Percentiles rank a stretch among this genome's conserved stretches.
Conservation (phyloP, 768 basidiomycete species). For the Phylloporus arenicola region DNA sequence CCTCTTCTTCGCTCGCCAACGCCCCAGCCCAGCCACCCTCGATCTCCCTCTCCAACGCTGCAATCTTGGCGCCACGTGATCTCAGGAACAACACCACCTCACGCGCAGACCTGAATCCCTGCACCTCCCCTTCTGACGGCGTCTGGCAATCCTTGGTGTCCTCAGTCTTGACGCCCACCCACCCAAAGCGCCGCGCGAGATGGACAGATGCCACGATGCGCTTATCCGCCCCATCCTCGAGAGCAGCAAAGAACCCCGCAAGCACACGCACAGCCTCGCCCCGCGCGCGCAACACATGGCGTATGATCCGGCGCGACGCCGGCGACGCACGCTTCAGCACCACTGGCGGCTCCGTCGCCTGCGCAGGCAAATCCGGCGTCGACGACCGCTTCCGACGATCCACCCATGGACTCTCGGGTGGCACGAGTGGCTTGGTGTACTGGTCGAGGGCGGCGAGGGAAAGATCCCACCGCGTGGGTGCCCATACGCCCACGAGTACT, state of each 20-base stretch:
- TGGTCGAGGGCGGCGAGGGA: constrained; percentile 66
- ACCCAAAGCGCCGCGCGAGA: constrained; percentile 41
- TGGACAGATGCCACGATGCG: constrained; percentile 44
- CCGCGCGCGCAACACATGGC: constrained; percentile 85
- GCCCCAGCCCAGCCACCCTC: constrained; percentile 67
- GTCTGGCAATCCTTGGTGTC: not conserved
- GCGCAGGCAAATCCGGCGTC: constrained; percentile 17
- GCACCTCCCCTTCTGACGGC: constrained; percentile 11
- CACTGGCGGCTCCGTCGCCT: constrained; percentile 31
- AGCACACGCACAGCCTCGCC: constrained; percentile 76
- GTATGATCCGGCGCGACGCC: constrained; percentile 78
- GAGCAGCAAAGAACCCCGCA: constrained; percentile 62
- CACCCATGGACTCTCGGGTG: constrained; percentile 70
- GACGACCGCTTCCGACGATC: constrained; percentile 41
- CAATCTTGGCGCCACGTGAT: constrained; percentile 66
- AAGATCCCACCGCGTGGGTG: constrained; percentile 77
- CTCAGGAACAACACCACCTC: constrained; percentile 74
- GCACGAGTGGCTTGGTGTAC: constrained; percentile 62
- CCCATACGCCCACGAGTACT: constrained; percentile 93
- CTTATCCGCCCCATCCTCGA: constrained; percentile 48
- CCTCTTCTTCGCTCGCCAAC: constrained; percentile 50
- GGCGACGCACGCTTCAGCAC: constrained; percentile 40
- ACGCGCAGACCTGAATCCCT: constrained; percentile 58
- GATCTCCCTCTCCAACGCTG: constrained; percentile 39
- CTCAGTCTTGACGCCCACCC: constrained; percentile 11